Evolutionary conservation across 1,139 yeast genomes (phyloP), one percentile per base, ranked within the genome.

Genomic region (Lodderomyces pseudojiufengensis): DNA sequence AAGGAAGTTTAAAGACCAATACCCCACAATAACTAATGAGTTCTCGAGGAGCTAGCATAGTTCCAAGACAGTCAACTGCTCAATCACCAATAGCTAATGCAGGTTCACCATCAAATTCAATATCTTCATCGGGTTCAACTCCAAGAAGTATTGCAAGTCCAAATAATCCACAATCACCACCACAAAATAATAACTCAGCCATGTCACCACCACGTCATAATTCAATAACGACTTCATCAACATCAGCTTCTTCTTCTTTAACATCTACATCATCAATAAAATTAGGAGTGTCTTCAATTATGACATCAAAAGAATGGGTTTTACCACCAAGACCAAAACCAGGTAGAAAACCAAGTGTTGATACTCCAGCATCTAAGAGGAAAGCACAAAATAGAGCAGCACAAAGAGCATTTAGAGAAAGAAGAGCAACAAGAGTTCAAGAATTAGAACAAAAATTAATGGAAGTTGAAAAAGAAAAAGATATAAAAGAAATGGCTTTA

Each of bases 351-450:
- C 95, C 95, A 9, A 75, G 88, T 41, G 78, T 76, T 3, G 84
- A 77, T 45, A 78, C 84, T 0, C 84, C 85, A 1, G 83, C 84
- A 1, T 74, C 81, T 29, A 84, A 85, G 53, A 66, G 96, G 40
- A 87, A 88, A 59, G 95, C 95, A 1, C 97, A 90, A 61, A 90
- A 90, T 55, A 70, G 97, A 41, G 96, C 95, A 18, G 97, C 97
- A 3, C 97, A 88, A 62, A 61, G 97, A 38, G 97, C 97, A 0
- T 90, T 88, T 61, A 61, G 95, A 43, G 87, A 86, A 57, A 64
- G 94, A 48, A 60, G 94, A 49, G 95, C 95, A 13, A 80, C 77
- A 8, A 49, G 78, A 40, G 76, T 73, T 20, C 76, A 73, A 48
- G 73, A 68, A 46, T 49, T 68, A 37, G 72, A 71, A 50, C 59